These are phyloP conservation scores for Vanderwaltozyma yarrowii DNA, from an alignment of 805 yeast species.

Conservation along the genomic window DNA sequence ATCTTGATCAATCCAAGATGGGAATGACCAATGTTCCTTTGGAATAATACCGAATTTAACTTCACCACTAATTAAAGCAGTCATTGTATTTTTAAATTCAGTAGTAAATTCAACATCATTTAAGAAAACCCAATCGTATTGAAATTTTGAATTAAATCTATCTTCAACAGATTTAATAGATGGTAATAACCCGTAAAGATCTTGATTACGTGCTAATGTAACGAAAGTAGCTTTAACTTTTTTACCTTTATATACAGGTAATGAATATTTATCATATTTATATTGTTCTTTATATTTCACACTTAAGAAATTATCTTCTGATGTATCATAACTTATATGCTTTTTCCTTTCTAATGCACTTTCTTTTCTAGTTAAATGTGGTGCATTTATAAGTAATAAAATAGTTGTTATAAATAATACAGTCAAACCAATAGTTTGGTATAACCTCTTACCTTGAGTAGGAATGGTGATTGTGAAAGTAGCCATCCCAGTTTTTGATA, in stretches of 20 bases:
- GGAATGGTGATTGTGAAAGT: constrained; percentile 2
- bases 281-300: constrained; percentile 2
- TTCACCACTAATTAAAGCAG: constrained; percentile 51
- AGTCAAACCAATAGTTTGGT: not conserved
- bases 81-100: constrained; percentile 50
- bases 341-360: constrained; percentile 2
- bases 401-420: not conserved
- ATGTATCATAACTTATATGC: not conserved
- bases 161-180: constrained; percentile 68
- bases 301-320: not conserved
- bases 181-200: constrained; percentile 44
- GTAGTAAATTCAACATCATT: constrained; percentile 70
- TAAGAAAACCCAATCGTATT: constrained; percentile 89
- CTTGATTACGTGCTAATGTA: constrained; percentile 61
- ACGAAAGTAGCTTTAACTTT: constrained; percentile 32
- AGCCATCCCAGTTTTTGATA: not conserved
- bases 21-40: constrained; percentile 79
- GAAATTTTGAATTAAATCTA: constrained; percentile 62
- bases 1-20: constrained; percentile 68
- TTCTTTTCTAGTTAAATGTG: not conserved
- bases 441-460: not conserved
- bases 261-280: not conserved
- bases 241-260: constrained; percentile 1
- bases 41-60: constrained; percentile 69
- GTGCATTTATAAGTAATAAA: constrained; percentile 1